Conservation (phyloP, 139 green algal species). For the Trebouxia sp. region DNA sequence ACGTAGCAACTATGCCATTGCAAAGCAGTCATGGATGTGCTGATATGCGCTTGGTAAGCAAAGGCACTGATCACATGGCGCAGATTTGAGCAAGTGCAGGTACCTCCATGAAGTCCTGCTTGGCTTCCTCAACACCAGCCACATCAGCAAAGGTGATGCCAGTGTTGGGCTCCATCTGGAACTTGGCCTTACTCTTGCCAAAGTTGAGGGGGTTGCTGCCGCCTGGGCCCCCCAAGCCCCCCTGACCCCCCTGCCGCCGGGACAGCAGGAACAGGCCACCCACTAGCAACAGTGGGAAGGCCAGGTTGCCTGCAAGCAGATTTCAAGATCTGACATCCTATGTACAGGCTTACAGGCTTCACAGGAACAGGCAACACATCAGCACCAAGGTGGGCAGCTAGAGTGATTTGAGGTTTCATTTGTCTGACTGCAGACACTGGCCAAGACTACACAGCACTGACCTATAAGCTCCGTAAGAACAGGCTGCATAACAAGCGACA, state of each 20-base stretch:
- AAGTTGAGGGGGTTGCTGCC: conserved; percentile 96
- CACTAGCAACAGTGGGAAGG: conserved; percentile 98
- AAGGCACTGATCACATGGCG: too few relatives aligned
- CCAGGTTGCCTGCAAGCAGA: conserved; percentile 87
- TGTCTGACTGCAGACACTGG: too few relatives aligned
- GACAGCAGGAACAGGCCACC: conserved; percentile 99
- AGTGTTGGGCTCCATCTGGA: conserved; percentile 99
- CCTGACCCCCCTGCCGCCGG: conserved; percentile 65
- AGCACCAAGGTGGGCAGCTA: too few relatives aligned
- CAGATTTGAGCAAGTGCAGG: not conserved
- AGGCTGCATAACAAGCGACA: too few relatives aligned
- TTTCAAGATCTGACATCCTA: too few relatives aligned
- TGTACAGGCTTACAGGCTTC: too few relatives aligned
- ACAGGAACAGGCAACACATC: not conserved
- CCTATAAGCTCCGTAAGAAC: too few relatives aligned
- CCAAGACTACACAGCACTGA: too few relatives aligned
- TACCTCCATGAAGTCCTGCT: conserved; percentile 99
- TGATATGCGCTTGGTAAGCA: too few relatives aligned
- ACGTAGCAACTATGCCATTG: too few relatives aligned
- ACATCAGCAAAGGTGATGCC: conserved; percentile 98
- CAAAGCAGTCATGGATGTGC: too few relatives aligned
- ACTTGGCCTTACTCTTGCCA: conserved; percentile 97
- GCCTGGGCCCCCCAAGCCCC: conserved; percentile 82
- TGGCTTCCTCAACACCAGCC: conserved; percentile 98
- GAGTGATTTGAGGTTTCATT: too few relatives aligned